Conservation (phyloP, 257 asterid species). For the Jacaranda mimosifolia region DNA sequence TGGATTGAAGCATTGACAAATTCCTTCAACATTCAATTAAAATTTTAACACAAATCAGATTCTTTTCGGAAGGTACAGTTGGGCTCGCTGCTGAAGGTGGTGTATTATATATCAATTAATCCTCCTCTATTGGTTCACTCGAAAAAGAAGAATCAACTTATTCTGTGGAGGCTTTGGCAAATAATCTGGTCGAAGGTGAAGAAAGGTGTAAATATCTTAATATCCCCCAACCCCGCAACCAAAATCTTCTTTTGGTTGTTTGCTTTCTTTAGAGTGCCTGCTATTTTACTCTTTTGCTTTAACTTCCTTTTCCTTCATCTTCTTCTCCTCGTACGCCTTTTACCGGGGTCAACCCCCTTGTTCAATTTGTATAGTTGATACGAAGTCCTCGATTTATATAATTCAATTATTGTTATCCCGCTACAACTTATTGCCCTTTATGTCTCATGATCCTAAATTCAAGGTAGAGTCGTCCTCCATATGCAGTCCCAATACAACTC, state of each 20-base stretch:
- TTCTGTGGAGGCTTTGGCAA: conserved; percentile 71
- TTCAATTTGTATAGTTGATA: conserved; percentile 68
- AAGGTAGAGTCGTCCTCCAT: neutral
- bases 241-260: conserved; percentile 15
- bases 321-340: conserved; percentile 25
- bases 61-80: conserved; percentile 26
- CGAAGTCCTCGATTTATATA: conserved; percentile 45
- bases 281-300: neutral
- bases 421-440: neutral
- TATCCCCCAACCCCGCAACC: conserved; percentile 18
- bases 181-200: conserved; percentile 75
- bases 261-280: conserved; percentile 30
- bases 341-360: conserved; percentile 33
- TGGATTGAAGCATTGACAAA: conserved; percentile 19
- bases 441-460: neutral
- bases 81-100: conserved; percentile 45
- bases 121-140: conserved; percentile 58
- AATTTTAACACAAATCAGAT: conserved; percentile 7
- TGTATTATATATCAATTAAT: conserved; percentile 59
- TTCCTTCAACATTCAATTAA: neutral
- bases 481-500: neutral
- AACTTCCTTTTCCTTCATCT: neutral
- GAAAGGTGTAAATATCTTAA: conserved; percentile 75
- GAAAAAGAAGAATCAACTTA: conserved; percentile 39
- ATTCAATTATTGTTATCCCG: conserved; percentile 33